Conservation (phyloP, 495 filamentous ascomycete species). For the Beverwykella pulmonaria region DNA sequence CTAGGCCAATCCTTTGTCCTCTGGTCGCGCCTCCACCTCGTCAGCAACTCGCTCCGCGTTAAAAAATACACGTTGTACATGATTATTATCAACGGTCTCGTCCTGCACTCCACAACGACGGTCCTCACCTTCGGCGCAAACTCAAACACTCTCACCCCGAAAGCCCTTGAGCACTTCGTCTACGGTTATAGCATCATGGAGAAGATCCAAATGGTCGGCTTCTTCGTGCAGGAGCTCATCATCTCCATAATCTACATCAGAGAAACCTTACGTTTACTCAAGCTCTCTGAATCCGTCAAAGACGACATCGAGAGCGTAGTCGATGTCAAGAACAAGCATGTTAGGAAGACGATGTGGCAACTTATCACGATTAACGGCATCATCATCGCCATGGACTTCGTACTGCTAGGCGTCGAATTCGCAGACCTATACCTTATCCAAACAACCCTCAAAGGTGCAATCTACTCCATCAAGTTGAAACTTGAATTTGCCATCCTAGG, state of each 20-base stretch:
- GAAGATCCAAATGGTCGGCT: conserved; percentile 65
- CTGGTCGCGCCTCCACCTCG: conserved; percentile 68
- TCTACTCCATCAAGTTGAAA: conserved; percentile 69
- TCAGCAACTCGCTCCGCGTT: conserved; percentile 54
- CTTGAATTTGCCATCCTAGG: conserved; percentile 65
- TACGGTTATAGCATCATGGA: conserved; percentile 60
- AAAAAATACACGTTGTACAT: conserved; percentile 58
- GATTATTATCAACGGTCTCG: conserved; percentile 60
- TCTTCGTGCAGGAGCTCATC: conserved; percentile 64
- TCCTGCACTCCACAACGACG: conserved; percentile 60
- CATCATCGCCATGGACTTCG: conserved; percentile 60
- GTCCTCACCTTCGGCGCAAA: conserved; percentile 62
- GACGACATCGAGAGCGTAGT: conserved; percentile 32
- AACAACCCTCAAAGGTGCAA: conserved; percentile 60
- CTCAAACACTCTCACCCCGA: conserved; percentile 40
- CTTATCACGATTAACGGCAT: conserved; percentile 61
- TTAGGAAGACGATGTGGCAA: conserved; percentile 59
- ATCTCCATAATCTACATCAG: conserved; percentile 64
- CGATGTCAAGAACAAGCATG: neutral
- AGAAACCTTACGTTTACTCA: conserved; percentile 50
- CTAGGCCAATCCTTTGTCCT: conserved; percentile 61
- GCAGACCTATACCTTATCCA: conserved; percentile 60
- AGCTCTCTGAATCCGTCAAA: conserved; percentile 53
- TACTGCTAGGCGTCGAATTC: conserved; percentile 61
- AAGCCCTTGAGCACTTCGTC: conserved; percentile 39